Base-by-base conservation (phyloP, 371 early-diverging fungal species). In the Mucor indicus region DNA sequence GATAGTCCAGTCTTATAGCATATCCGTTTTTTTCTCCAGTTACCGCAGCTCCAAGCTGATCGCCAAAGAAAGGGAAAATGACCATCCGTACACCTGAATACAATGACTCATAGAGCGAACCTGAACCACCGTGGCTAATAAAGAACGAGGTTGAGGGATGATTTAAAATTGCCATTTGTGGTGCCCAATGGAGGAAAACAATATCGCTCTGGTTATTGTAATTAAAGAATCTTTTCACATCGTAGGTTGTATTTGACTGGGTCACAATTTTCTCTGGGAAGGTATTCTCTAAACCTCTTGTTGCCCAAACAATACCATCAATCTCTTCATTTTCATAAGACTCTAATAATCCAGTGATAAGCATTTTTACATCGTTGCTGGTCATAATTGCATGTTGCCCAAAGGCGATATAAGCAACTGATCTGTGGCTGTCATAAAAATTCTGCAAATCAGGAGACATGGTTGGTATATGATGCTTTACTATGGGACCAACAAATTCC, bases 41-140 rank as follows among this genome's bases (percentile, higher is more conserved):
- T 7, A 39, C 13, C 0, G 48, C 50, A 22, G 51, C 53, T 1
- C 25, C 17, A n/a, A 51, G 45, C 37, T 76, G 77, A 37, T 76
- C 77, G 0, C 52, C 63, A 40, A 68, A 70, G 41, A 66, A 70
- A 0, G 77, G 77, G n/a, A 55, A 57, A 4, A 69, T 38, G 2
- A 67, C 35, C 13, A 66, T 38, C 1, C 54, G 69, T 19, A 41
- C 50, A 17, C 69, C 71, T 33, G 57, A 38, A 42, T 59, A 64
- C 1, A 66, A 21, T 1, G 63, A 53, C 47, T 76, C 77, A 27
- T 59, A 60, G 10, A 63, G 15, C 5, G 67, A 67, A 1, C 50
- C 68, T 8, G 51, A 44, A 13, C 77, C 77, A 30, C 73, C 66
- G 38, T 72, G 71, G 4, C 61, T 57, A 0, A 76, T 23, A 40